A percentile compares a stretch with the other conserved stretches of the same genome.
These are phyloP conservation scores for Serendipita sp. DNA, from an alignment of 768 basidiomycete genomes.

Conservation along the genomic window DNA sequence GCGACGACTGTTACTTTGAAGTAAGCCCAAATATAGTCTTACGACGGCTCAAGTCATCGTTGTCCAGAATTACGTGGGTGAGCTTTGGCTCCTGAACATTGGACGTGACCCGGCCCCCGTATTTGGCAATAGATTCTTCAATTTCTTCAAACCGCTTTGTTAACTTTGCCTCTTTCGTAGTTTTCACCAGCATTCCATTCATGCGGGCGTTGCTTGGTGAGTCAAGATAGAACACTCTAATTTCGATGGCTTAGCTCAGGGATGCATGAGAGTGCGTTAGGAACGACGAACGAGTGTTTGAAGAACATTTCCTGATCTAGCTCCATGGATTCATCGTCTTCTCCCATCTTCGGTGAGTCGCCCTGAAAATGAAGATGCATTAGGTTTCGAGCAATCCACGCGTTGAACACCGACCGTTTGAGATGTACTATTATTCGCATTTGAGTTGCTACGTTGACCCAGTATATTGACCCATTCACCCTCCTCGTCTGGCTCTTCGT, in stretches of 20 bases:
- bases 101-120: slow-evolving; percentile 55
- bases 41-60: slow-evolving; percentile 62
- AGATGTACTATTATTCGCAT: too few species aligned
- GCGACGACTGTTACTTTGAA: slow-evolving; percentile 33
- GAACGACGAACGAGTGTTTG: slow-evolving; percentile 50
- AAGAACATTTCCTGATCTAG: slow-evolving; percentile 74
- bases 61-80: slow-evolving; percentile 76
- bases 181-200: slow-evolving; percentile 44
- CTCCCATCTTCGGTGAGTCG: slow-evolving; percentile 42
- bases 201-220: slow-evolving; percentile 52
- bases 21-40: slow-evolving; percentile 54
- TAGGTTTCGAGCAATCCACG: neutral
- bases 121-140: slow-evolving; percentile 35
- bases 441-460: too few species aligned
- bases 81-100: slow-evolving; percentile 60
- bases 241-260: slow-evolving; percentile 1
- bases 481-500: slow-evolving; percentile 4
- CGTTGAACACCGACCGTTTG: too few species aligned
- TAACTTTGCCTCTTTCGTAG: slow-evolving; percentile 38
- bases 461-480: slow-evolving; percentile 8
- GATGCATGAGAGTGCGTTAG: neutral
- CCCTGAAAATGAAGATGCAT: neutral
- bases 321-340: slow-evolving; percentile 46
- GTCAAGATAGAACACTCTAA: slow-evolving; percentile 81
- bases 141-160: slow-evolving; percentile 40